phyloP scores from a whole-genome alignment of 179 eudicot genomes.

The Camellia oleifera region DNA sequence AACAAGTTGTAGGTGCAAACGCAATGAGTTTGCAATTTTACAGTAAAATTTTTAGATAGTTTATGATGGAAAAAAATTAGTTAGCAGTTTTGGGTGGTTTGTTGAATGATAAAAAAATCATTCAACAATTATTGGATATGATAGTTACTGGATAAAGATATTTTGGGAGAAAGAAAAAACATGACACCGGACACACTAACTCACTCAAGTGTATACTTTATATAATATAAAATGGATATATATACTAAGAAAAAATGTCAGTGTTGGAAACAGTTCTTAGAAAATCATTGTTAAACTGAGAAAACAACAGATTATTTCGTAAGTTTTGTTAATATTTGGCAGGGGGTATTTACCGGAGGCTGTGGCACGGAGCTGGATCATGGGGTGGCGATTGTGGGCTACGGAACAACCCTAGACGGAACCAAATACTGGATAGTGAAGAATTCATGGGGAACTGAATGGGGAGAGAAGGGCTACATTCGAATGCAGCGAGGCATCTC shows the following conservation, averaged over 20 bases:
- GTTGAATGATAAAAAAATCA: too few relatives aligned
- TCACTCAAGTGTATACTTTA: too few relatives aligned
- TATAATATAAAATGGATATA: too few relatives aligned
- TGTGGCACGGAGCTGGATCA: constrained; percentile 73
- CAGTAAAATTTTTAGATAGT: too few relatives aligned
- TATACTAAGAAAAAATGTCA: too few relatives aligned
- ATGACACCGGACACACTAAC: too few relatives aligned
- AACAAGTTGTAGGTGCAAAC: neutral
- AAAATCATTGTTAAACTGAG: neutral
- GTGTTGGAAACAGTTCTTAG: neutral
- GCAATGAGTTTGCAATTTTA: too few relatives aligned
- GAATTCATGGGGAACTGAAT: constrained; percentile 76
- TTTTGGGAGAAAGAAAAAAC: too few relatives aligned
- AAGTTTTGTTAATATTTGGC: constrained; percentile 5
- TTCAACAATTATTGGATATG: too few relatives aligned
- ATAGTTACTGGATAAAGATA: too few relatives aligned
- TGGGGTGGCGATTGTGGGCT: constrained; percentile 78
- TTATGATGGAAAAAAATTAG: neutral
- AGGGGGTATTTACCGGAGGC: constrained; percentile 65
- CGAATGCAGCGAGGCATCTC: constrained; percentile 57
- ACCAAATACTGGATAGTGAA: constrained; percentile 83
- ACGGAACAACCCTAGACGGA: constrained; percentile 69
- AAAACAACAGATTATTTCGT: neutral
- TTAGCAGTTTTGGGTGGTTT: neutral
- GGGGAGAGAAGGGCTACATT: constrained; percentile 87